Percentiles rank a stretch among this genome's conserved stretches.
Conservation (phyloP, 805 yeast genomes). For the Metschnikowia colocasiae region DNA sequence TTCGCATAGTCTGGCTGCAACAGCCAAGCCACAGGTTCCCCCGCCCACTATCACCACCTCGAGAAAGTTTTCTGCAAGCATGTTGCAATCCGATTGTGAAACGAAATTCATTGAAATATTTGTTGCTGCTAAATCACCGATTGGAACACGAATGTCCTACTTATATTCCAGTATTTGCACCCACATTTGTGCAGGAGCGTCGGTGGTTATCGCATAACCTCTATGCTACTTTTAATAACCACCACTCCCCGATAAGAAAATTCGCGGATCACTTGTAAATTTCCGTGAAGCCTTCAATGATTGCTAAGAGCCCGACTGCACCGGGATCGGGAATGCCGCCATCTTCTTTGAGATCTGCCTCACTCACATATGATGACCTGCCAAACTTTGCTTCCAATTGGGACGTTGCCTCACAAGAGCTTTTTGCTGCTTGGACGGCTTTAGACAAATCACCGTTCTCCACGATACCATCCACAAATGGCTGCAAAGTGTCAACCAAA, state of each 20-base stretch:
- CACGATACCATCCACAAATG: slow-evolving; percentile 66
- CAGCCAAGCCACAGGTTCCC: slow-evolving; percentile 45
- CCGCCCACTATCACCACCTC: slow-evolving; percentile 44
- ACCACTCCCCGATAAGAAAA: background rate
- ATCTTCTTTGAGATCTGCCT: slow-evolving; percentile 50
- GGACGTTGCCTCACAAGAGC: slow-evolving; percentile 76
- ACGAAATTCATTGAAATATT: background rate
- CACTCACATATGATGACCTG: slow-evolving; percentile 83
- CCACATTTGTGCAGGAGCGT: slow-evolving; percentile 5
- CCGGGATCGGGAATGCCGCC: slow-evolving; percentile 95
- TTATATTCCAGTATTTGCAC: slow-evolving; percentile 10
- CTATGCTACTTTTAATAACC: background rate
- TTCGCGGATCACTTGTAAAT: slow-evolving; percentile 7
- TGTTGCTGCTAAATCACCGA: background rate
- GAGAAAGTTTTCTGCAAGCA: slow-evolving; percentile 21
- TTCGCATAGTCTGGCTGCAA: slow-evolving; percentile 41
- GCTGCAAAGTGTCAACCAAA: slow-evolving; percentile 81
- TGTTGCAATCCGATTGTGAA: background rate
- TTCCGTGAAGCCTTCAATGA: slow-evolving; percentile 43
- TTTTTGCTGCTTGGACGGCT: slow-evolving; percentile 66
- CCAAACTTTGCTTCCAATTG: slow-evolving; percentile 83
- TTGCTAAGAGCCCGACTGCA: slow-evolving; percentile 77
- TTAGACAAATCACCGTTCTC: slow-evolving; percentile 47
- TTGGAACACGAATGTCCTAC: background rate
- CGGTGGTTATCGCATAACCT: slow-evolving; percentile 1